A percentile compares a stretch with the other conserved stretches of the same genome.
phyloP scores from a whole-genome alignment of 2,329 filamentous ascomycete species.

The Dichotomopilus funicola region DNA sequence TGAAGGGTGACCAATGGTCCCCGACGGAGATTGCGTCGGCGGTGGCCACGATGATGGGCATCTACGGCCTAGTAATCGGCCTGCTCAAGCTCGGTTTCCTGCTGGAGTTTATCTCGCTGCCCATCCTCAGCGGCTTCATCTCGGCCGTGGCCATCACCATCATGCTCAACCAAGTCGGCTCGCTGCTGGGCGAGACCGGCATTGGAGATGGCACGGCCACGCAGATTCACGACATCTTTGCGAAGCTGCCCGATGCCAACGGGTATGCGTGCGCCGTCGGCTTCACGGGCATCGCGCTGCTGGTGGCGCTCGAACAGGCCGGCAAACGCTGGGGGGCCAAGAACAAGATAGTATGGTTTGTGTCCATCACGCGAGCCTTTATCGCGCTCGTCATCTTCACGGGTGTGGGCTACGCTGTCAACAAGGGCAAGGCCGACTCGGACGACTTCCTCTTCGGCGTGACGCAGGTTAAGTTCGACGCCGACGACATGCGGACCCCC shows the following conservation, averaged over 20 bases:
- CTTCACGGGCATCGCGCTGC: slow-evolving; percentile 49
- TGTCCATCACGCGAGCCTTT: slow-evolving; percentile 55
- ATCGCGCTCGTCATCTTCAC: slow-evolving; percentile 56
- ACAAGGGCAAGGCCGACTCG: slow-evolving; percentile 39
- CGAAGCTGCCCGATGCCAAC: slow-evolving; percentile 49
- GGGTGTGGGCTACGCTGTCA: slow-evolving; percentile 56
- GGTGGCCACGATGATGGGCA: slow-evolving; percentile 56
- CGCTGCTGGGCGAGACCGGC: slow-evolving; percentile 48
- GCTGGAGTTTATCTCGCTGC: slow-evolving; percentile 59
- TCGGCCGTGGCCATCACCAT: slow-evolving; percentile 61
- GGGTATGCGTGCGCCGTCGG: slow-evolving; percentile 54
- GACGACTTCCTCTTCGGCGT: slow-evolving; percentile 50
- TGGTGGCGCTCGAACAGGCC: slow-evolving; percentile 50
- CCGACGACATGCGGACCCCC: slow-evolving; percentile 40
- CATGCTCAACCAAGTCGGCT: slow-evolving; percentile 56
- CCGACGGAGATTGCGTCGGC: slow-evolving; percentile 53
- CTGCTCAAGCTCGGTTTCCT: slow-evolving; percentile 58
- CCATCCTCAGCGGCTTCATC: slow-evolving; percentile 59
- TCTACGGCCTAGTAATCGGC: slow-evolving; percentile 53
- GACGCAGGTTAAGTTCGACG: slow-evolving; percentile 49
- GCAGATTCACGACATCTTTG: slow-evolving; percentile 54
- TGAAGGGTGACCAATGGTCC: slow-evolving; percentile 43
- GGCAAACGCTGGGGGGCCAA: slow-evolving; percentile 54
- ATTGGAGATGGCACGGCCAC: slow-evolving; percentile 47
- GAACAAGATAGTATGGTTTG: slow-evolving; percentile 50